phyloP scores from a whole-genome alignment of 106 monocot genomes.

The Iris macrosiphon region DNA sequence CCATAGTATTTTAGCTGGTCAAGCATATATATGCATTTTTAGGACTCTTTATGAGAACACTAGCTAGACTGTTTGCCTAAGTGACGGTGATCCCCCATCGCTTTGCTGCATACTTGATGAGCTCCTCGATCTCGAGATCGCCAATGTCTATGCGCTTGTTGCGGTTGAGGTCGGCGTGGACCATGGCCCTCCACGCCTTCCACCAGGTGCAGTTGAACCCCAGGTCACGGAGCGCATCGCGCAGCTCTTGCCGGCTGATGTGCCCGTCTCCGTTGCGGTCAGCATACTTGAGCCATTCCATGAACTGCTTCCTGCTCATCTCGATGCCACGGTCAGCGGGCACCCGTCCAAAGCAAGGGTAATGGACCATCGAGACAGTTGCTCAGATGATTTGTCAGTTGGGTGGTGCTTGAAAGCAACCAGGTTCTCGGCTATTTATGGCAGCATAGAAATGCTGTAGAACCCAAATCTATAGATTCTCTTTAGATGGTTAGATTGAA shows the following conservation, averaged over 20 bases:
- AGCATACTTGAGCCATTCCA: constrained; percentile 6
- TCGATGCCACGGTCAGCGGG: background rate
- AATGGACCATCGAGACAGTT: too few species aligned
- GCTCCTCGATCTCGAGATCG: constrained; percentile 10
- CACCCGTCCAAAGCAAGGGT: too few species aligned
- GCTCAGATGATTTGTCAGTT: too few species aligned
- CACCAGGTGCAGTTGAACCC: constrained; percentile 6
- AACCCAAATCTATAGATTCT: too few species aligned
- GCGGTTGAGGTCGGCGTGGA: constrained; percentile 9
- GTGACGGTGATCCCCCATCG: constrained; percentile 1
- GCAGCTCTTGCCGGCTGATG: constrained; percentile 17
- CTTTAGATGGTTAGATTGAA: too few species aligned
- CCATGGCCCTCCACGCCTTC: constrained; percentile 17
- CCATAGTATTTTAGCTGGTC: too few species aligned
- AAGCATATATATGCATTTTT: too few species aligned
- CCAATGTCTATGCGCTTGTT: constrained; percentile 5
- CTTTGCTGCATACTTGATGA: constrained; percentile 9
- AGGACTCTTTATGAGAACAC: too few species aligned
- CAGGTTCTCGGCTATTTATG: too few species aligned
- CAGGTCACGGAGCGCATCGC: constrained; percentile 1
- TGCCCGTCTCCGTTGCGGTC: constrained; percentile 2
- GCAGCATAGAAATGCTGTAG: too few species aligned
- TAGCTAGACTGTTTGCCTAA: too few species aligned
- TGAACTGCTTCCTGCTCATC: constrained; percentile 1
- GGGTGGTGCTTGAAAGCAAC: too few species aligned